Evolutionary conservation across 2,329 filamentous ascomycete genomes (phyloP).

Genomic region (Cyclaneusma minus): DNA sequence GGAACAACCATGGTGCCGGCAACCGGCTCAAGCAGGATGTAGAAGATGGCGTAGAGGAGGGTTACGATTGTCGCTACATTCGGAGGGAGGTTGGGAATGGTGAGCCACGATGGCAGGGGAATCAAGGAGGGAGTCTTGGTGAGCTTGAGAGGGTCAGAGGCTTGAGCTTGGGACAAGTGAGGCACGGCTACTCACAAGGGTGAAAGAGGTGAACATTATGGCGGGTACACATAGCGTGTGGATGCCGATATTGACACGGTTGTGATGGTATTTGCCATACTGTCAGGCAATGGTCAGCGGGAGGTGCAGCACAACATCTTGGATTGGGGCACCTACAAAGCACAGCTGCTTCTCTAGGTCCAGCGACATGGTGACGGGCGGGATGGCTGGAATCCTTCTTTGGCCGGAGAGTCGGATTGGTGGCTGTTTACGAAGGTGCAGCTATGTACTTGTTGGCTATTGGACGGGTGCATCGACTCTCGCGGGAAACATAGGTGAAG

Average conservation of each 20-base stretch:
- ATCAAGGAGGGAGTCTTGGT: conserved; percentile 48
- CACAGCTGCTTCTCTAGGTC: conserved; percentile 70
- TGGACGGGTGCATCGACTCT: too few species aligned
- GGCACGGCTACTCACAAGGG: conserved; percentile 40
- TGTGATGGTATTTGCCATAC: conserved; percentile 77
- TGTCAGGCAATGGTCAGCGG: conserved; percentile 21
- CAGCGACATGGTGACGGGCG: conserved; percentile 37
- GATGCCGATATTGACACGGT: conserved; percentile 61
- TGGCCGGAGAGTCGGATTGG: too few species aligned
- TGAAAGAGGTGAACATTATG: conserved; percentile 55
- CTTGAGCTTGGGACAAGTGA: conserved; percentile 3
- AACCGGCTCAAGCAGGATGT: conserved; percentile 85
- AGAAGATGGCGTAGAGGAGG: conserved; percentile 59
- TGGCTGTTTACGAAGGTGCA: too few species aligned
- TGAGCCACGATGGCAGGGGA: conserved; percentile 49
- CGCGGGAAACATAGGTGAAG: conserved; percentile 1
- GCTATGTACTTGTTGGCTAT: too few species aligned
- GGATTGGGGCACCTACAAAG: conserved; percentile 44
- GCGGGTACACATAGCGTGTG: conserved; percentile 68
- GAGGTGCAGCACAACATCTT: conserved; percentile 1
- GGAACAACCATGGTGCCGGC: conserved; percentile 66
- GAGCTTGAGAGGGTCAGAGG: conserved; percentile 26
- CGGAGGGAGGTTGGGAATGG: conserved; percentile 48
- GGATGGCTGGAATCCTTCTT: too few species aligned
- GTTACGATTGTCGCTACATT: conserved; percentile 51